A percentile compares a stretch with the other conserved stretches of the same genome.
Evolutionary conservation across 352 stramenopile genomes (phyloP).

Genomic region (Blastocystis sp.): DNA sequence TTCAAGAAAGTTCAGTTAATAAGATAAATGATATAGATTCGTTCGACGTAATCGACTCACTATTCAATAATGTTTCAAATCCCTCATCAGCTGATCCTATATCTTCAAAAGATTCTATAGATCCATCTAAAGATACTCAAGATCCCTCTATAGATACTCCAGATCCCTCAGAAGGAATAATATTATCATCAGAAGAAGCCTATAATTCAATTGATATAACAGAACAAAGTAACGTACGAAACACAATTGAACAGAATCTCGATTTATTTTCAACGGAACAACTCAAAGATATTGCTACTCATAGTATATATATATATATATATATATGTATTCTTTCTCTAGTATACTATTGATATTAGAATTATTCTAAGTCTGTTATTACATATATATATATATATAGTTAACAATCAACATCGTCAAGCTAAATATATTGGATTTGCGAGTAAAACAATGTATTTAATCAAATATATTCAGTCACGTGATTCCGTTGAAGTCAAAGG

Average conservation of each 20-base stretch:
- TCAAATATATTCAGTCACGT: conserved; percentile 10
- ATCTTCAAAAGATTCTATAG: too few species aligned
- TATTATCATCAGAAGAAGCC: too few species aligned
- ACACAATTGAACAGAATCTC: background rate
- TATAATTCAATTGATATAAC: background rate
- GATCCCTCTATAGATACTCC: too few species aligned
- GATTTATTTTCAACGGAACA: background rate
- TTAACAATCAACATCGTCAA: conserved; percentile 21
- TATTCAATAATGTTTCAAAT: too few species aligned
- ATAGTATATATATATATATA: too few species aligned
- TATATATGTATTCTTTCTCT: conserved; percentile 1
- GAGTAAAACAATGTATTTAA: conserved; percentile 7
- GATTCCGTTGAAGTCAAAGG: background rate
- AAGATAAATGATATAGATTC: too few species aligned
- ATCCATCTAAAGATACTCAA: too few species aligned
- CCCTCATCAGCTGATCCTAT: too few species aligned
- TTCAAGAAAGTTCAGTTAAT: too few species aligned
- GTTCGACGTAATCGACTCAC: too few species aligned
- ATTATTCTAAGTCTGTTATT: background rate
- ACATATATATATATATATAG: background rate
- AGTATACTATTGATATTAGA: background rate
- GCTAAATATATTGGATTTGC: conserved; percentile 2
- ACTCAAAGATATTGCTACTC: background rate
- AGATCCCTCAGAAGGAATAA: too few species aligned
- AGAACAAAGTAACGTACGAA: background rate